Evolutionary conservation across 169 alveolate species (phyloP), one percentile per base, ranked within the genome.

Genomic region (Plasmodium yoelii): DNA sequence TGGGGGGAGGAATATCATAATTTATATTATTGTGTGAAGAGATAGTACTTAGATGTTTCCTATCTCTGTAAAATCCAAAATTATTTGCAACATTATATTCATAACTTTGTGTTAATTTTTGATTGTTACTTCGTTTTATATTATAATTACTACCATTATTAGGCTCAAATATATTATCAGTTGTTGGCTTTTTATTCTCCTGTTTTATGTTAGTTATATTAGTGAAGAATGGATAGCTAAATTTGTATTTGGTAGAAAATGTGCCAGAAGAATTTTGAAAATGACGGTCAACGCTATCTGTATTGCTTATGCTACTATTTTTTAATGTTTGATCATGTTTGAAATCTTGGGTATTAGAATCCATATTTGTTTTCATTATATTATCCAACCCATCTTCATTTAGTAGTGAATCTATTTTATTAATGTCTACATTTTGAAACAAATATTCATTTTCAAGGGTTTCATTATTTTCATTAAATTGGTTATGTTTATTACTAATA

Each of bases 401-500:
- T 22, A 82, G 55, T n/a, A 65, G 34, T 15, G 56, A n/a, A 47
- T 82, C 86, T 5, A 82, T 15, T 26, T 69, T 39, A 19, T 69
- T 57, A 53, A 82, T 44, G 59, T 82, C 86, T 39, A 82, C 69
- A 6, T 57, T 67, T 53, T 68, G 67, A 60, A 82, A 82, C 61
- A 82, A 42, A 28, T 82, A 82, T 60, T 82, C 90, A 82, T 82
- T 82, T 18, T 73, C 63, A 19, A 22, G 26, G 39, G 13, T 61
- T 64, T 65, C 89, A 18, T 44, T 61, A 55, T 82, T 57, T 55
- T 67, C 86, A 8, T 39, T n/a, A 34, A 34, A 34, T 22, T 56
- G 57, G 15, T 55, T 42, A 28, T 55, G 28, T n/a, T 15, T n/a
- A 67, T 42, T 46, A n/a, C 12, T 60, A 22, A 24, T 24, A 26